Evolutionary conservation across 2,329 filamentous ascomycete species (phyloP).

Genomic region (Colletotrichum sp.): DNA sequence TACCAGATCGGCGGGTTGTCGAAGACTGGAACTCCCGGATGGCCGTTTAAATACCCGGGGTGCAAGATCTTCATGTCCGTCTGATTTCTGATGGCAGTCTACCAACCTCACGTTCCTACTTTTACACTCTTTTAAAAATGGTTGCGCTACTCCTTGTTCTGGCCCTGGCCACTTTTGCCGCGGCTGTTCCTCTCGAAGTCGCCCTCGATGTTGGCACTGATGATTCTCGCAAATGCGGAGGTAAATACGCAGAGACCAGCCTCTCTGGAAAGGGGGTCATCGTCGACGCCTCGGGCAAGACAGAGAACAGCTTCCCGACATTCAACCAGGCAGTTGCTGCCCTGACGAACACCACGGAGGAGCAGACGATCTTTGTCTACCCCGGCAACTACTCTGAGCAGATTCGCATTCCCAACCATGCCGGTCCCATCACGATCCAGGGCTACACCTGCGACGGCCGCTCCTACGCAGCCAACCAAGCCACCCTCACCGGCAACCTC

Average conservation of each 20-base stretch:
- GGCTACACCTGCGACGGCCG: constrained; percentile 54
- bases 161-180: not conserved
- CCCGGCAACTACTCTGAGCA: constrained; percentile 57
- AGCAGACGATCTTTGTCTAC: constrained; percentile 56
- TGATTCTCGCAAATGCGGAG: not conserved
- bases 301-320: constrained; percentile 2
- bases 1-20: not conserved
- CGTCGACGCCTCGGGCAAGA: constrained; percentile 8
- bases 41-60: not conserved
- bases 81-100: not conserved
- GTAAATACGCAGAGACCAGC: not conserved
- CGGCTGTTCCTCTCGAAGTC: not conserved
- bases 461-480: constrained; percentile 53
- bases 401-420: not conserved
- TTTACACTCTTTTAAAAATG: not conserved
- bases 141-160: not conserved
- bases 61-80: not conserved
- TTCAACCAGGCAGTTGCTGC: constrained; percentile 19
- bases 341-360: constrained; percentile 25
- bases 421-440: constrained; percentile 52
- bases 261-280: not conserved
- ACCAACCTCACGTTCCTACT: not conserved
- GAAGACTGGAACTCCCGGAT: not conserved
- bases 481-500: constrained; percentile 40
- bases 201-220: not conserved